These are phyloP conservation scores for Spathaspora sp. DNA, from an alignment of 805 yeast genomes.

Conservation along the genomic window DNA sequence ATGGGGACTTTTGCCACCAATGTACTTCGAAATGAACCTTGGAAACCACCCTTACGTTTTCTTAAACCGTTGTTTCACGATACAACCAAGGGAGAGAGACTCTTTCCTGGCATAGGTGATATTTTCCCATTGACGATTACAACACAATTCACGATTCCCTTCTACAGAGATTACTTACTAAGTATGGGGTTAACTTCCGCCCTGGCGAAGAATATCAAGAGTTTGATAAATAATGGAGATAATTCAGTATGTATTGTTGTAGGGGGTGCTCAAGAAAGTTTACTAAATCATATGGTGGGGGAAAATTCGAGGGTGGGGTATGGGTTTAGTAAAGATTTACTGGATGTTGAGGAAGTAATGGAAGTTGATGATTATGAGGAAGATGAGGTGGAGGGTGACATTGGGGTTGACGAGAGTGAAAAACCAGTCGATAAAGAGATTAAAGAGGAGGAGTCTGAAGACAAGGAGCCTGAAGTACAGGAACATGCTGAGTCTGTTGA, in stretches of 20 bases:
- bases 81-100: slow-evolving; percentile 62
- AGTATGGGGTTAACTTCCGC: slow-evolving; percentile 85
- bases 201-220: slow-evolving; percentile 64
- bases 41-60: slow-evolving; percentile 28
- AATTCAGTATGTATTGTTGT: slow-evolving; percentile 85
- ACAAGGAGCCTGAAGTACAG: neutral
- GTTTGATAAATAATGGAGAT: slow-evolving; percentile 56
- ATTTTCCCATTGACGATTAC: slow-evolving; percentile 74
- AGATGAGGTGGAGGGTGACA: slow-evolving; percentile 2
- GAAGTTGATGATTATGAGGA: slow-evolving; percentile 9
- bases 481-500: neutral
- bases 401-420: neutral
- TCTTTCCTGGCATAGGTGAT: slow-evolving; percentile 80
- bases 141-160: slow-evolving; percentile 79
- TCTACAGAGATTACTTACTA: slow-evolving; percentile 81
- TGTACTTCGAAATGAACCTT: slow-evolving; percentile 41
- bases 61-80: slow-evolving; percentile 46
- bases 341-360: slow-evolving; percentile 3
- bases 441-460: neutral
- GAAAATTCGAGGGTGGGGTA: slow-evolving; percentile 29
- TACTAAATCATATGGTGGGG: slow-evolving; percentile 46
- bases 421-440: neutral
- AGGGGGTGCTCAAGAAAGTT: slow-evolving; percentile 93
- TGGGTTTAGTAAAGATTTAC: slow-evolving; percentile 22
- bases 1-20: slow-evolving; percentile 77